These are phyloP conservation scores for Rhodotorula paludigena DNA, from an alignment of 768 basidiomycete genomes.

Conservation along the genomic window DNA sequence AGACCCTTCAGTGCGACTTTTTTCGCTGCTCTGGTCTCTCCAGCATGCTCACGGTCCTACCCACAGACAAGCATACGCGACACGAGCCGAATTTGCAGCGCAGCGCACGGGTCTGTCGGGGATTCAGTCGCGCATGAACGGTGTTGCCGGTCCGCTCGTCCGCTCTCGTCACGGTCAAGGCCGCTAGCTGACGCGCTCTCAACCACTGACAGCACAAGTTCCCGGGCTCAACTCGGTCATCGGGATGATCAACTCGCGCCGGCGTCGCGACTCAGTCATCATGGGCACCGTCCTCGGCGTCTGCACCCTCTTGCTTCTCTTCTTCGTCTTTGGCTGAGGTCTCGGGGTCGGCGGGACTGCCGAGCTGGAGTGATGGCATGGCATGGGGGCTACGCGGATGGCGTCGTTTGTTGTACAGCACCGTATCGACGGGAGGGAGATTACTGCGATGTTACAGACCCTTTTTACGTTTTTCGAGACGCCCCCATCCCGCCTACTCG, in stretches of 20 bases:
- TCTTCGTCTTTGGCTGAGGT: slow-evolving; percentile 30
- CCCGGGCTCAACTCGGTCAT: slow-evolving; percentile 91
- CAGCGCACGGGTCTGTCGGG: slow-evolving; percentile 70
- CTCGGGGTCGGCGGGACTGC: background rate
- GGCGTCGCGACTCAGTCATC: slow-evolving; percentile 83
- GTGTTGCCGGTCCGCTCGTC: slow-evolving; percentile 65
- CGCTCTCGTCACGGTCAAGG: background rate
- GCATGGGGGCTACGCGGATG: background rate
- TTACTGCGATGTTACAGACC: no score
- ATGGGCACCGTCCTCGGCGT: slow-evolving; percentile 82
- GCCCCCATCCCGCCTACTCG: slow-evolving; percentile 45
- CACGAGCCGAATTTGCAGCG: slow-evolving; percentile 80
- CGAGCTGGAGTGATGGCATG: background rate
- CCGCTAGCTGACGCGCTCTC: background rate
- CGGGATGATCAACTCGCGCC: slow-evolving; percentile 83
- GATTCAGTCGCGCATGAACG: slow-evolving; percentile 77
- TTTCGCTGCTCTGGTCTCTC: slow-evolving; percentile 7
- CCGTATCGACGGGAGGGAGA: no score
- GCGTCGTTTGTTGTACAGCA: background rate
- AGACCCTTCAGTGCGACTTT: slow-evolving; percentile 68
- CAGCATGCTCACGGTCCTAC: background rate
- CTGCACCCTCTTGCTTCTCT: slow-evolving; percentile 61
- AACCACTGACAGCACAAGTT: slow-evolving; percentile 49
- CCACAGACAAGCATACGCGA: slow-evolving; percentile 89
- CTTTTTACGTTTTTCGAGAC: no score